phyloP scores from a whole-genome alignment of 2,329 filamentous ascomycete genomes.

The Acrocalymma vagum region DNA sequence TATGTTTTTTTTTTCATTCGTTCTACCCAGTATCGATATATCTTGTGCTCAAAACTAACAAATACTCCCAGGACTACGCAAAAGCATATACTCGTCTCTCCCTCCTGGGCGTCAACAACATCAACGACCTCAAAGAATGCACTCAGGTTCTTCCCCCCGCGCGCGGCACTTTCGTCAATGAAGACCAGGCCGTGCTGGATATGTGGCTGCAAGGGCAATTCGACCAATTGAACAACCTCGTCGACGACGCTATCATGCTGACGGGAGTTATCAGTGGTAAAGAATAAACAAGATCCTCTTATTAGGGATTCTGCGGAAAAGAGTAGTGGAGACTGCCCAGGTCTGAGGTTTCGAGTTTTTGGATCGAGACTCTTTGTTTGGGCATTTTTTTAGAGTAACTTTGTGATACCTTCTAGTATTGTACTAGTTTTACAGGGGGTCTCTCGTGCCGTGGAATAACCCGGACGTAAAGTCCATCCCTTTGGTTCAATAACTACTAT shows the following conservation, averaged over 20 bases:
- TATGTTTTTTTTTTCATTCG: neutral
- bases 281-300: too few species aligned
- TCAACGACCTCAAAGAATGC: constrained; percentile 65
- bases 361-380: too few species aligned
- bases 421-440: too few species aligned
- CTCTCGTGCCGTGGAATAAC: too few species aligned
- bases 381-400: too few species aligned
- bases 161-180: constrained; percentile 29
- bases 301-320: too few species aligned
- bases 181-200: constrained; percentile 39
- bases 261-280: constrained; percentile 28
- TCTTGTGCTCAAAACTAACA: neutral
- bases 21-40: neutral
- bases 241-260: constrained; percentile 44
- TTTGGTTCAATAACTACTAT: too few species aligned
- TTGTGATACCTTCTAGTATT: too few species aligned
- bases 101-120: constrained; percentile 64
- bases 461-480: too few species aligned
- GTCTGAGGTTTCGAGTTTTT: too few species aligned
- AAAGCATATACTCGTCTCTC: constrained; percentile 63
- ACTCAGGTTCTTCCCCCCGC: constrained; percentile 57
- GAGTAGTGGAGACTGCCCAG: too few species aligned
- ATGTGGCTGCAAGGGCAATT: constrained; percentile 42
- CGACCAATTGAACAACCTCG: constrained; percentile 41
- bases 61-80: constrained; percentile 59